phyloP scores from a whole-genome alignment of 306 rosid species.

The Morella rubra region DNA sequence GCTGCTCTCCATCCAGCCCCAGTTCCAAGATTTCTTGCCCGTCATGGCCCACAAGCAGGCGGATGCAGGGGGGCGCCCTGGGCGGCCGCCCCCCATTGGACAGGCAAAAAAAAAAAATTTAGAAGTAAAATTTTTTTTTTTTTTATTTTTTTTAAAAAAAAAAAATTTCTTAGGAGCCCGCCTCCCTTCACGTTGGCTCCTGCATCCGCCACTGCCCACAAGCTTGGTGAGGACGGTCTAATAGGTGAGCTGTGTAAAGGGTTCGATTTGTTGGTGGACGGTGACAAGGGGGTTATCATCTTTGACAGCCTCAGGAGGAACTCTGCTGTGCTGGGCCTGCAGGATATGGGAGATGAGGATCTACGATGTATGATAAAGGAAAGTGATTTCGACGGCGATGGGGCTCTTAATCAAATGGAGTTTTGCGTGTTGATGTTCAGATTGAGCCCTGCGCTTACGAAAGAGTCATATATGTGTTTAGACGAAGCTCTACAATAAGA shows the following conservation, averaged over 20 bases:
- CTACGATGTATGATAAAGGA: slow-evolving; percentile 61
- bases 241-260: slow-evolving; percentile 82
- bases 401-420: slow-evolving; percentile 89
- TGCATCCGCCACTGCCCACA: too few species aligned
- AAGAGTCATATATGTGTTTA: slow-evolving; percentile 55
- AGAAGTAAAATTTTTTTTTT: too few species aligned
- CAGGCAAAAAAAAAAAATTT: too few species aligned
- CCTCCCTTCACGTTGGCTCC: too few species aligned
- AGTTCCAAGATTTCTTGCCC: slow-evolving; percentile 68
- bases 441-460: slow-evolving; percentile 87
- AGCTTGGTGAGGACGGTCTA: slow-evolving; percentile 73
- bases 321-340: slow-evolving; percentile 57
- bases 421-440: slow-evolving; percentile 87
- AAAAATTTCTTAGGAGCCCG: too few species aligned
- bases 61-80: too few species aligned
- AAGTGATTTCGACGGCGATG: slow-evolving; percentile 85
- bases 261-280: slow-evolving; percentile 54
- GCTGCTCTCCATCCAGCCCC: too few species aligned
- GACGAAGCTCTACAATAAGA: slow-evolving; percentile 54
- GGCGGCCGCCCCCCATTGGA: too few species aligned
- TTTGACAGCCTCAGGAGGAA: slow-evolving; percentile 76
- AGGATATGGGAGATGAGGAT: slow-evolving; percentile 61
- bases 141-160: too few species aligned
- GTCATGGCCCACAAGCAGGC: too few species aligned
- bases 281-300: slow-evolving; percentile 61